These are phyloP conservation scores for Rhytidiadelphus loreus DNA, from an alignment of 225 moss, liverwort and hornwort species.

Conservation along the genomic window DNA sequence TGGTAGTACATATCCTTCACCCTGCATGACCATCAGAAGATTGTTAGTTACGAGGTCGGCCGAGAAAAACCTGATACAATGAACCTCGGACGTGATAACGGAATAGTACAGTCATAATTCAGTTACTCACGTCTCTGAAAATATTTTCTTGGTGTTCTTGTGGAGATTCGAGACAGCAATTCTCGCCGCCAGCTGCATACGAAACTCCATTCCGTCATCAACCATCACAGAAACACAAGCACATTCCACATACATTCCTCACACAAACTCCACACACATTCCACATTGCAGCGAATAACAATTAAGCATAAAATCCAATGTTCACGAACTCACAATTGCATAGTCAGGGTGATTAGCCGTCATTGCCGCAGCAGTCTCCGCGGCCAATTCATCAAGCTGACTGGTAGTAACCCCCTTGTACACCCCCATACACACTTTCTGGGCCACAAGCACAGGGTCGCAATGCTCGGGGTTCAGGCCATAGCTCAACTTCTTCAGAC, in stretches of 20 bases:
- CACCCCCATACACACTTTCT: conserved; percentile 88
- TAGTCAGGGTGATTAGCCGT: conserved; percentile 90
- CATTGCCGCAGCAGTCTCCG: conserved; percentile 94
- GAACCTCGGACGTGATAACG: neutral
- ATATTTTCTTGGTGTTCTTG: conserved; percentile 87
- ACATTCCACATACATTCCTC: neutral
- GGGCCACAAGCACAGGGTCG: conserved; percentile 82
- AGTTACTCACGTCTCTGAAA: conserved; percentile 73
- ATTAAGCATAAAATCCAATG: too few species aligned
- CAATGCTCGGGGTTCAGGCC: conserved; percentile 88
- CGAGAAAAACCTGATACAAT: too few species aligned
- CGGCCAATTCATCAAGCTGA: conserved; percentile 91
- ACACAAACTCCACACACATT: neutral
- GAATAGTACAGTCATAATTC: neutral
- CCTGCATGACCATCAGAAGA: neutral
- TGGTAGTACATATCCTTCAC: conserved; percentile 82
- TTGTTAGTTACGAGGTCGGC: neutral
- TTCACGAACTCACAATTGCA: conserved; percentile 42
- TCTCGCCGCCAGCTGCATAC: conserved; percentile 70
- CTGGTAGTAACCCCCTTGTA: conserved; percentile 91
- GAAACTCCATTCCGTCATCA: neutral
- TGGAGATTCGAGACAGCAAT: conserved; percentile 95
- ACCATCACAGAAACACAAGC: neutral
- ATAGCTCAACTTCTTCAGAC: conserved; percentile 89
- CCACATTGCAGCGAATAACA: neutral